phyloP scores from a whole-genome alignment of 2,329 filamentous ascomycete genomes.

The Paecilomyces fulvus region DNA sequence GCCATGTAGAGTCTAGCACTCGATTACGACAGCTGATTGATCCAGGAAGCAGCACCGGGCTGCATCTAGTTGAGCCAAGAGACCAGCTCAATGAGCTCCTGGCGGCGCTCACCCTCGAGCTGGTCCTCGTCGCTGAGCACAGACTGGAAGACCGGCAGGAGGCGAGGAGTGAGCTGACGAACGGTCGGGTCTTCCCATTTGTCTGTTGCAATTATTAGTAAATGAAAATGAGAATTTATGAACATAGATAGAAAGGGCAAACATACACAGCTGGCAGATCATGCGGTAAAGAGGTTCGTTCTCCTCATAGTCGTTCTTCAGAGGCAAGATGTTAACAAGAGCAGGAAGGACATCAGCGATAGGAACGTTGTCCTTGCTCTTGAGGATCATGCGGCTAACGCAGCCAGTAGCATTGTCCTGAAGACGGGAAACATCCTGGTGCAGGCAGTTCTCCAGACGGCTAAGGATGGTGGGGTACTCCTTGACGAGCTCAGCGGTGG shows the following conservation, averaged over 20 bases:
- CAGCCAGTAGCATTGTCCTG: constrained; percentile 92
- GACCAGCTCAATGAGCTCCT: not conserved
- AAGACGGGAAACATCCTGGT: constrained; percentile 67
- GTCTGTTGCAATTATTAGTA: constrained; percentile 21
- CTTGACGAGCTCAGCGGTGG: constrained; percentile 63
- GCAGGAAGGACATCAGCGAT: constrained; percentile 73
- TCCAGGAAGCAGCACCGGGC: not conserved
- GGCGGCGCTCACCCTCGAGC: constrained; percentile 31
- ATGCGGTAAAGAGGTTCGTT: constrained; percentile 90
- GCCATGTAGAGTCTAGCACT: too few species aligned
- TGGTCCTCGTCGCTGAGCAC: constrained; percentile 40
- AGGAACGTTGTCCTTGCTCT: constrained; percentile 74
- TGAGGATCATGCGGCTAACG: constrained; percentile 82
- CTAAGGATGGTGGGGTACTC: constrained; percentile 68
- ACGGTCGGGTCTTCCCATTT: constrained; percentile 40
- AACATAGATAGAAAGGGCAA: not conserved
- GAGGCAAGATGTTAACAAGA: constrained; percentile 68
- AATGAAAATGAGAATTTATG: not conserved
- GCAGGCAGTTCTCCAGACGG: constrained; percentile 79
- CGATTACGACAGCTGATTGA: too few species aligned
- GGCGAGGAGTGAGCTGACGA: constrained; percentile 36
- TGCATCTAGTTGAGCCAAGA: not conserved
- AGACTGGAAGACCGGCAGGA: constrained; percentile 40
- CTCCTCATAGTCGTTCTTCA: constrained; percentile 93
- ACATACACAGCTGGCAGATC: constrained; percentile 77